Conservation (phyloP, 1,139 yeast genomes). For the Sugiyamaella xylanicola region DNA sequence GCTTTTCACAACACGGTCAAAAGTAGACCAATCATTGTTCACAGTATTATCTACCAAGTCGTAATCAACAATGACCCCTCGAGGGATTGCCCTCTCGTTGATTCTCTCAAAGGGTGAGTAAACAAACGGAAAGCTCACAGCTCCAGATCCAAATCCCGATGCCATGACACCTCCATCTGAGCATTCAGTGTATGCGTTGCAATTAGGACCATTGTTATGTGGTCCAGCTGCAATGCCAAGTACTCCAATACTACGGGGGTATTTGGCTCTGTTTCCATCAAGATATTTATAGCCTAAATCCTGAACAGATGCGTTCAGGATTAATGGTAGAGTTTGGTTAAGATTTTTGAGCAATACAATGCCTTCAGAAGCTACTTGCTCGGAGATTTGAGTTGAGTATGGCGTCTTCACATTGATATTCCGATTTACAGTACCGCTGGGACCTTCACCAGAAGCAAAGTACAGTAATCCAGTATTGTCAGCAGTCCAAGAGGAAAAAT, state of each 20-base stretch:
- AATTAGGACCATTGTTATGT: conserved; percentile 45
- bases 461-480: conserved; percentile 57
- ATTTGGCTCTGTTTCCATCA: conserved; percentile 42
- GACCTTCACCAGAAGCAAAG: conserved; percentile 55
- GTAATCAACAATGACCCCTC: conserved; percentile 30
- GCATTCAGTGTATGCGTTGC: conserved; percentile 37
- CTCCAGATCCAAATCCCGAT: conserved; percentile 51
- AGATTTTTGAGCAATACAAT: conserved; percentile 57
- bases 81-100: conserved; percentile 27
- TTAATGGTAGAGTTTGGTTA: conserved; percentile 54
- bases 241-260: conserved; percentile 52
- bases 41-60: conserved; percentile 34
- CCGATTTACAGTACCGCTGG: conserved; percentile 56
- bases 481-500: conserved; percentile 61
- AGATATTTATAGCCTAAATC: background rate
- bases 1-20: conserved; percentile 51
- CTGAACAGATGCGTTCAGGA: background rate
- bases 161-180: conserved; percentile 33
- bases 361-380: conserved; percentile 60
- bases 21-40: conserved; percentile 42
- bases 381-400: conserved; percentile 53
- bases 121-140: conserved; percentile 56
- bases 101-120: conserved; percentile 51
- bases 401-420: conserved; percentile 56
- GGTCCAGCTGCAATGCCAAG: conserved; percentile 39